Evolutionary conservation across 2,329 filamentous ascomycete genomes (phyloP).

Genomic region (Huntiella moniliformis): DNA sequence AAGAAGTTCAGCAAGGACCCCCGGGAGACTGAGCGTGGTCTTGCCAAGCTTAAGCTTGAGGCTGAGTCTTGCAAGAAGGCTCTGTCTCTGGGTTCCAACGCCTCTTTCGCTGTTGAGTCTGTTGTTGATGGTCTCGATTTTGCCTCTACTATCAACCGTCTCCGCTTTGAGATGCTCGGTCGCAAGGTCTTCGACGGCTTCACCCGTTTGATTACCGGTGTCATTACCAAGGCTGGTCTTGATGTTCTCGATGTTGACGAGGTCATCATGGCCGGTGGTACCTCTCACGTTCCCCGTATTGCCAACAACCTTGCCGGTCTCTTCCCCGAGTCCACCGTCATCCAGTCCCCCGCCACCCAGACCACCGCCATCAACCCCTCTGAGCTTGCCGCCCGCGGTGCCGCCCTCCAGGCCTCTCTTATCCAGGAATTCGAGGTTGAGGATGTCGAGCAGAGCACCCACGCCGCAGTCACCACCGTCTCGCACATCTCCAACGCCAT

Average conservation of each 20-base stretch:
- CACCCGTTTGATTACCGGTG: constrained; percentile 65
- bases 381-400: constrained; percentile 72
- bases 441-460: constrained; percentile 89
- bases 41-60: constrained; percentile 87
- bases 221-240: constrained; percentile 77
- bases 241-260: constrained; percentile 88
- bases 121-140: constrained; percentile 82
- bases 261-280: constrained; percentile 82
- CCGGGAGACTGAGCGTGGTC: constrained; percentile 55
- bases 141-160: constrained; percentile 75
- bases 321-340: constrained; percentile 61
- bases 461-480: constrained; percentile 85
- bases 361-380: constrained; percentile 75
- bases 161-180: constrained; percentile 77
- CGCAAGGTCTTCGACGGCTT: constrained; percentile 79
- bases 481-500: constrained; percentile 79
- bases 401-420: constrained; percentile 84
- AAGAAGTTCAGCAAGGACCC: constrained; percentile 93
- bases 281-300: constrained; percentile 84
- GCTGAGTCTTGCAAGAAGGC: constrained; percentile 83
- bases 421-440: constrained; percentile 87
- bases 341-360: constrained; percentile 69
- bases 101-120: constrained; percentile 83
- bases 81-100: constrained; percentile 71
- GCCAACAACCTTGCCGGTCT: constrained; percentile 59